phyloP scores from a whole-genome alignment of 495 filamentous ascomycete genomes.

The Aspergillus sparsus region DNA sequence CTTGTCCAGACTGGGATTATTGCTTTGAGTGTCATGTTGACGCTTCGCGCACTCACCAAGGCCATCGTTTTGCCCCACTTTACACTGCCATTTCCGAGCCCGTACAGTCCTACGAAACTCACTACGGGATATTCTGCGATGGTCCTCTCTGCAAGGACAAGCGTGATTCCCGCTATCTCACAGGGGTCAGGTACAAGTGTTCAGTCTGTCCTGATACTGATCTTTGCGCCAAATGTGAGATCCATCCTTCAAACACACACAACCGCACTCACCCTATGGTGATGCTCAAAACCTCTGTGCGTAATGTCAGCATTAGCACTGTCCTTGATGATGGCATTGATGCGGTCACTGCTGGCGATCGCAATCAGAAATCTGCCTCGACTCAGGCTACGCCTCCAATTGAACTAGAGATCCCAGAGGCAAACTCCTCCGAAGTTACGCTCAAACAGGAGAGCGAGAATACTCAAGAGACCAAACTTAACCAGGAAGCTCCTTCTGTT shows the following conservation, averaged over 20 bases:
- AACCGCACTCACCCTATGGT: conserved; percentile 94
- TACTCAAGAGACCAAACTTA: conserved; percentile 36
- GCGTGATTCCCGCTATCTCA: conserved; percentile 65
- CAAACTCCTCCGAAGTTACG: conserved; percentile 52
- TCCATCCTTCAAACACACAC: conserved; percentile 77
- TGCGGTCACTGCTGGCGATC: conserved; percentile 70
- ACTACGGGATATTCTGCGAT: conserved; percentile 91
- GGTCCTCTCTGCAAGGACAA: conserved; percentile 79
- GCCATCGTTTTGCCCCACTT: conserved; percentile 88
- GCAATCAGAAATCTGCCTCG: conserved; percentile 41
- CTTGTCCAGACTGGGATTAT: conserved; percentile 97
- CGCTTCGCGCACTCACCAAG: conserved; percentile 68
- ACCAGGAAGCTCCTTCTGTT: background rate
- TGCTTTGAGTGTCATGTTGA: conserved; percentile 74
- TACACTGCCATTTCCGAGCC: conserved; percentile 73
- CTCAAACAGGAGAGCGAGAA: conserved; percentile 67
- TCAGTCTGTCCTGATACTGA: conserved; percentile 95
- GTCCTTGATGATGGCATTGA: conserved; percentile 71
- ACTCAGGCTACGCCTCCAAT: conserved; percentile 52
- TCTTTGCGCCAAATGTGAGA: conserved; percentile 94
- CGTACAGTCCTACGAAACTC: conserved; percentile 52
- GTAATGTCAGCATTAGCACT: conserved; percentile 85
- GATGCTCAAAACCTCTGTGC: conserved; percentile 94
- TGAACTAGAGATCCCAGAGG: conserved; percentile 60
- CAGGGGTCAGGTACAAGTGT: conserved; percentile 91